phyloP scores from a whole-genome alignment of 2,329 filamentous ascomycete genomes.

The Fusarium solani-melongenae region DNA sequence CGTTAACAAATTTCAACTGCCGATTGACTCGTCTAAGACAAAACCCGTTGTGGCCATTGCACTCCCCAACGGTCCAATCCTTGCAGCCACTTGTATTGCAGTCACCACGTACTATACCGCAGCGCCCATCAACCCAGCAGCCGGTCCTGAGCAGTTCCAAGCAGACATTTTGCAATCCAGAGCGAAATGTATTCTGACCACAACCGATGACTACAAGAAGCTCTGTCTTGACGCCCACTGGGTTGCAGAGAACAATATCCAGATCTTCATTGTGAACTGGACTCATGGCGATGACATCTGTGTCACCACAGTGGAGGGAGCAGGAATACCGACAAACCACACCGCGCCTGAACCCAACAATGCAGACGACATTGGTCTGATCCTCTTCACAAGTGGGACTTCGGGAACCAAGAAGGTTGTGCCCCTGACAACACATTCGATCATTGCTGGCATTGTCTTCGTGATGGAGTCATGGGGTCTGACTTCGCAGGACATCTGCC shows the following conservation, averaged over 20 bases:
- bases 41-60: constrained; percentile 62
- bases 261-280: constrained; percentile 54
- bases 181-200: constrained; percentile 59
- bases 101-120: constrained; percentile 62
- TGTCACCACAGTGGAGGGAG: constrained; percentile 36
- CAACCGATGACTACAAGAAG: constrained; percentile 51
- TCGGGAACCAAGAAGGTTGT: constrained; percentile 70
- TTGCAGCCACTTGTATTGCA: constrained; percentile 62
- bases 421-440: constrained; percentile 61
- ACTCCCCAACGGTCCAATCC: constrained; percentile 63
- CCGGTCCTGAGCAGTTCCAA: constrained; percentile 61
- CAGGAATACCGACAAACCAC: not conserved
- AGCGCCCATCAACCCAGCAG: constrained; percentile 62
- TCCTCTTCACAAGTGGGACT: constrained; percentile 68
- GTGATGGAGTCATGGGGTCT: constrained; percentile 66
- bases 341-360: constrained; percentile 49
- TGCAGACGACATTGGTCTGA: constrained; percentile 59
- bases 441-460: constrained; percentile 62
- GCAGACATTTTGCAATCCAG: constrained; percentile 61
- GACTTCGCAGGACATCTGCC: constrained; percentile 58
- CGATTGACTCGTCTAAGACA: constrained; percentile 17
- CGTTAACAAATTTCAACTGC: constrained; percentile 48
- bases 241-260: constrained; percentile 48
- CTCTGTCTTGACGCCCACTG: constrained; percentile 50
- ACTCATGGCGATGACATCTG: constrained; percentile 51